Evolutionary conservation across 2,329 filamentous ascomycete species (phyloP).

Genomic region (Nigrospora sphaerica): DNA sequence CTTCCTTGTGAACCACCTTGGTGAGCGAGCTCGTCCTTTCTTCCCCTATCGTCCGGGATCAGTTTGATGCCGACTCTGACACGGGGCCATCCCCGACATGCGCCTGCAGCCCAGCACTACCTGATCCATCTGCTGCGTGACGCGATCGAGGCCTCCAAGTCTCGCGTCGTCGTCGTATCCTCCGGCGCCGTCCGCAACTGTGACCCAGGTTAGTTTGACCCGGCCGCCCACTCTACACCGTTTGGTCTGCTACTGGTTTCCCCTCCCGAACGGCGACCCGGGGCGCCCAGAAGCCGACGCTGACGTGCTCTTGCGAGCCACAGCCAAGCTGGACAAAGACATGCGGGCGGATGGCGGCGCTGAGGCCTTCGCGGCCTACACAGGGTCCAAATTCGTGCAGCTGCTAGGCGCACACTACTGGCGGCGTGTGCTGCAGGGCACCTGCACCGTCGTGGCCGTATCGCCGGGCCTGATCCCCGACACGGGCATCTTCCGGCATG

Average conservation of each 20-base stretch:
- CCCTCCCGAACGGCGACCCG: no score
- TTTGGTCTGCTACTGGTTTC: no score
- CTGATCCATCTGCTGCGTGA: constrained; percentile 40
- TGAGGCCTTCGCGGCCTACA: constrained; percentile 24
- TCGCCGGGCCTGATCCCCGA: constrained; percentile 44
- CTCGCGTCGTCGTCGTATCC: constrained; percentile 43
- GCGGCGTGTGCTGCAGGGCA: constrained; percentile 40
- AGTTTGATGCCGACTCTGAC: no score
- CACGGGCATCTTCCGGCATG: constrained; percentile 32
- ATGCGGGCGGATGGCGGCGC: constrained; percentile 27
- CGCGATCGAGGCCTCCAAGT: constrained; percentile 36
- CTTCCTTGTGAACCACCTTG: constrained; percentile 44
- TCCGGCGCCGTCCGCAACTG: constrained; percentile 37
- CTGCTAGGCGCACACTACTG: constrained; percentile 48
- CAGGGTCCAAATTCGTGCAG: constrained; percentile 41
- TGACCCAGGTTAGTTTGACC: constrained; percentile 23
- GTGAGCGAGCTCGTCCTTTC: constrained; percentile 21
- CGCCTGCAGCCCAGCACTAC: constrained; percentile 42
- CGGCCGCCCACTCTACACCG: no score
- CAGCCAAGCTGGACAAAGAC: constrained; percentile 16
- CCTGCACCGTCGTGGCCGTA: constrained; percentile 41
- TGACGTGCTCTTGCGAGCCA: background rate
- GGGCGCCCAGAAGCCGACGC: no score
- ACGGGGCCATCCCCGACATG: no score
- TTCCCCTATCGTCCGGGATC: background rate